These are phyloP conservation scores for Ajuga reptans DNA, from an alignment of 305 asterid species.

Conservation along the genomic window DNA sequence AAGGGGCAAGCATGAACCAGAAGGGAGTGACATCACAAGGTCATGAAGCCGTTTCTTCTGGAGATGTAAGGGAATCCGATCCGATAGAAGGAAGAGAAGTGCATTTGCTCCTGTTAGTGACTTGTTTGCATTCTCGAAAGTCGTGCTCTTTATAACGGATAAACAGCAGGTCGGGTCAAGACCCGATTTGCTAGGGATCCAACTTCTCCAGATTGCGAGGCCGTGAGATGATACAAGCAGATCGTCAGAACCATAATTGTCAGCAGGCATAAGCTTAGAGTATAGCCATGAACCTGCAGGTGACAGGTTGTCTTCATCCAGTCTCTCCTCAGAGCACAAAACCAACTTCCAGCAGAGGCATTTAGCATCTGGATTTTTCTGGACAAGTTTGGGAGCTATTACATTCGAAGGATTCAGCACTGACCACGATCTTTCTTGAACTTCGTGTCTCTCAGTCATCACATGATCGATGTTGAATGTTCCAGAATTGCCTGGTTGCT, in stretches of 20 bases:
- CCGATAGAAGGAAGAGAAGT: slow-evolving; percentile 60
- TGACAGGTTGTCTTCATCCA: slow-evolving; percentile 20
- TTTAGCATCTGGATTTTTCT: slow-evolving; percentile 50
- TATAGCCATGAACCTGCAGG: slow-evolving; percentile 58
- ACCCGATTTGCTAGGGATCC: slow-evolving; percentile 42
- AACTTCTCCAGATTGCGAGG: slow-evolving; percentile 75
- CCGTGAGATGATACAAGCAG: slow-evolving; percentile 51
- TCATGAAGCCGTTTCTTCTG: slow-evolving; percentile 60
- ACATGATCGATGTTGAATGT: slow-evolving; percentile 53
- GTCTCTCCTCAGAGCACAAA: slow-evolving; percentile 42
- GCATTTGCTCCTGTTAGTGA: slow-evolving; percentile 63
- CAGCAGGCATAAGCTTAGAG: slow-evolving; percentile 64
- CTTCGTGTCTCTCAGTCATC: slow-evolving; percentile 53
- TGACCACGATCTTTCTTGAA: slow-evolving; percentile 60
- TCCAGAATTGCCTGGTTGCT: slow-evolving; percentile 45
- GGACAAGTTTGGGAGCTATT: slow-evolving; percentile 53
- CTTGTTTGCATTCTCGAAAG: slow-evolving; percentile 35
- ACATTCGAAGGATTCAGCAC: slow-evolving; percentile 72
- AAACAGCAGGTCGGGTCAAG: slow-evolving; percentile 51
- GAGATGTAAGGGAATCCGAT: slow-evolving; percentile 43
- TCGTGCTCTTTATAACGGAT: slow-evolving; percentile 56
- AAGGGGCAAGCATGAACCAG: slow-evolving; percentile 68
- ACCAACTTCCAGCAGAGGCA: slow-evolving; percentile 92
- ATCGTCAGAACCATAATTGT: slow-evolving; percentile 27
- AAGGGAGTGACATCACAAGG: slow-evolving; percentile 46